Conservation (phyloP, 306 rosid genomes). For the Albizia julibrissin region DNA sequence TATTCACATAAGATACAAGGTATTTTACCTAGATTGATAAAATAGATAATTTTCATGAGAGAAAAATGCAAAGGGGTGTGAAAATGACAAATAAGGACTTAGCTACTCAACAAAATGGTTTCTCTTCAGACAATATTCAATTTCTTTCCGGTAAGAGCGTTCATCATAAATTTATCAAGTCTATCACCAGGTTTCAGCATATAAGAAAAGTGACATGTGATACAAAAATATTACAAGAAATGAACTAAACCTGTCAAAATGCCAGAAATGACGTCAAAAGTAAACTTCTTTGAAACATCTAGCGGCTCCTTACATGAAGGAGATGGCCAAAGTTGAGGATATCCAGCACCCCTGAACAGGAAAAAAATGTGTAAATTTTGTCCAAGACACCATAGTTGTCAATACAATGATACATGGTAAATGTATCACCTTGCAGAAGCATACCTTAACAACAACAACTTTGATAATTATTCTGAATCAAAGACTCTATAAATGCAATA, state of each 20-base stretch:
- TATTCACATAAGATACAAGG: not conserved
- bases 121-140: not conserved
- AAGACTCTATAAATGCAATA: not conserved
- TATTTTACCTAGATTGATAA: not conserved
- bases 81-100: not conserved
- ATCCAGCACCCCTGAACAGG: slow-evolving; percentile 81
- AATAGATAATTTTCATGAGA: not conserved
- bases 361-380: slow-evolving; percentile 12
- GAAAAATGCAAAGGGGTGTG: not conserved
- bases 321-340: slow-evolving; percentile 96
- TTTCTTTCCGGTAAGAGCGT: not conserved
- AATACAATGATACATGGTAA: not conserved
- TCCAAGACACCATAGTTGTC: not conserved
- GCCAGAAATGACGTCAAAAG: slow-evolving; percentile 83
- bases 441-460: not conserved
- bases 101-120: not conserved
- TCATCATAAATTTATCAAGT: not conserved
- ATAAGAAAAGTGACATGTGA: not conserved
- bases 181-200: not conserved
- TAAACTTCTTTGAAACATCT: slow-evolving; percentile 80
- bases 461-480: not conserved
- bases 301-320: slow-evolving; percentile 83
- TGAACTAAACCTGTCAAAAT: slow-evolving; percentile 75
- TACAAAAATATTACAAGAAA: not conserved
- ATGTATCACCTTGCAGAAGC: not conserved